Conservation (phyloP, 441 rosid genomes). For the Mallotus japonicus region DNA sequence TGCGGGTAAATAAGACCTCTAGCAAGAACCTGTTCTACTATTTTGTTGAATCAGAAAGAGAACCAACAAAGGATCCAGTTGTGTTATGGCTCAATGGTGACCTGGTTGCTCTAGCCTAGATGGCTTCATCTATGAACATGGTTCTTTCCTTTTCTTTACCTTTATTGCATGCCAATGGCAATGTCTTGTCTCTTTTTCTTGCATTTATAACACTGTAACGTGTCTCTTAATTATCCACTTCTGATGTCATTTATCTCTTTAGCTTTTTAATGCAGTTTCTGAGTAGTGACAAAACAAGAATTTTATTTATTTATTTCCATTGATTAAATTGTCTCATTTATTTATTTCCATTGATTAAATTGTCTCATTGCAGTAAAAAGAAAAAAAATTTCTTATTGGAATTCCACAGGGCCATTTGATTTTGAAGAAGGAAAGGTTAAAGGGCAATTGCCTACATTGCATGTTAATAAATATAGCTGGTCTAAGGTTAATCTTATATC, state of each 20-base stretch:
- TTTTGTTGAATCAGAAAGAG: constrained; percentile 51
- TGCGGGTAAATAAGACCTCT: too few species aligned
- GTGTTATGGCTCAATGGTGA: constrained; percentile 66
- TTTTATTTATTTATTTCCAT: too few species aligned
- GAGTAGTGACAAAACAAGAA: too few species aligned
- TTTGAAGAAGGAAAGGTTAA: constrained; percentile 33
- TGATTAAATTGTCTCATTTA: too few species aligned
- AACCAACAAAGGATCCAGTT: constrained; percentile 48
- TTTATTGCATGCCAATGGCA: neutral
- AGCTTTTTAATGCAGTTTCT: neutral
- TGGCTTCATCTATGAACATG: constrained; percentile 67
- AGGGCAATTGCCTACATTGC: constrained; percentile 46
- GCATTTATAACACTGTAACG: neutral
- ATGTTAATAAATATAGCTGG: constrained; percentile 60
- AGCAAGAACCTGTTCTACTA: constrained; percentile 54
- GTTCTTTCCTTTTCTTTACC: constrained; percentile 23
- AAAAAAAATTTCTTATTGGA: neutral
- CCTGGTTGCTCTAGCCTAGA: constrained; percentile 79
- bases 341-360: too few species aligned
- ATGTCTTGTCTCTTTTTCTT: neutral
- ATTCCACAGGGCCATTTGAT: constrained; percentile 54
- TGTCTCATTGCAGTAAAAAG: too few species aligned
- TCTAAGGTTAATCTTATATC: constrained; percentile 45
- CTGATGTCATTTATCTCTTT: neutral
- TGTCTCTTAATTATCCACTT: neutral